These are phyloP conservation scores for Dacryopinax spathularia DNA, from an alignment of 768 basidiomycete genomes.

Conservation along the genomic window DNA sequence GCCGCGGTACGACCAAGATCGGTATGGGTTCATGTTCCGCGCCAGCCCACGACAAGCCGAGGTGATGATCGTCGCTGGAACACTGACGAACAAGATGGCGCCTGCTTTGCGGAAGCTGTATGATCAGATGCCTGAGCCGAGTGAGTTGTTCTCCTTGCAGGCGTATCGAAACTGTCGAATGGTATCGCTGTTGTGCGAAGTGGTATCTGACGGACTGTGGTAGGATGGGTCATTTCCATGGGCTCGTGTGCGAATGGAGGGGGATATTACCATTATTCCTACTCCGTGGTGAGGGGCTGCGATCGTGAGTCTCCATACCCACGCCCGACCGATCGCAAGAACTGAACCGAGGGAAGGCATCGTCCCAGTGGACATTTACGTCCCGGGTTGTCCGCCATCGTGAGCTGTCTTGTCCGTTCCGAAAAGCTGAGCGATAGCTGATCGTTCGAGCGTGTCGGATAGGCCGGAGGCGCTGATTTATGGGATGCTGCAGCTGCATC, in stretches of 20 bases:
- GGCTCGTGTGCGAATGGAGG: constrained; percentile 98
- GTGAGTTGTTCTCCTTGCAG: too few relatives aligned
- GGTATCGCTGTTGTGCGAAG: too few relatives aligned
- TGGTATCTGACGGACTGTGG: constrained; percentile 2
- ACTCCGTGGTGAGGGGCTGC: constrained; percentile 95
- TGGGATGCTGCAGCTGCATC: constrained; percentile 90
- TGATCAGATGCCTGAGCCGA: constrained; percentile 97
- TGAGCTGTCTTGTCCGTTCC: neutral
- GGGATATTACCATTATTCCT: constrained; percentile 95
- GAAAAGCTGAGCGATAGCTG: neutral
- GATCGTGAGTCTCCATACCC: constrained; percentile 57
- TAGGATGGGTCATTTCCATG: constrained; percentile 99
- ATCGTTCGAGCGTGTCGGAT: constrained; percentile 3
- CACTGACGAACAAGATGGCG: constrained; percentile 99
- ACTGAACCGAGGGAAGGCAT: constrained; percentile 41
- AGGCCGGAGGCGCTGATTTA: constrained; percentile 90
- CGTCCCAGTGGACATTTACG: constrained; percentile 96
- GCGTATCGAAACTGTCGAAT: too few relatives aligned
- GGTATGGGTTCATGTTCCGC: constrained; percentile 93
- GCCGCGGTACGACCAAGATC: constrained; percentile 95
- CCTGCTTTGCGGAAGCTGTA: constrained; percentile 93
- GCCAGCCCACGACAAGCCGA: constrained; percentile 96
- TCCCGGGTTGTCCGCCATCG: constrained; percentile 85
- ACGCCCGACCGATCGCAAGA: neutral
- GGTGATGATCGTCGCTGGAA: constrained; percentile 98